These are phyloP conservation scores for Scheffersomyces lignosus DNA, from an alignment of 805 yeast genomes.

Conservation along the genomic window DNA sequence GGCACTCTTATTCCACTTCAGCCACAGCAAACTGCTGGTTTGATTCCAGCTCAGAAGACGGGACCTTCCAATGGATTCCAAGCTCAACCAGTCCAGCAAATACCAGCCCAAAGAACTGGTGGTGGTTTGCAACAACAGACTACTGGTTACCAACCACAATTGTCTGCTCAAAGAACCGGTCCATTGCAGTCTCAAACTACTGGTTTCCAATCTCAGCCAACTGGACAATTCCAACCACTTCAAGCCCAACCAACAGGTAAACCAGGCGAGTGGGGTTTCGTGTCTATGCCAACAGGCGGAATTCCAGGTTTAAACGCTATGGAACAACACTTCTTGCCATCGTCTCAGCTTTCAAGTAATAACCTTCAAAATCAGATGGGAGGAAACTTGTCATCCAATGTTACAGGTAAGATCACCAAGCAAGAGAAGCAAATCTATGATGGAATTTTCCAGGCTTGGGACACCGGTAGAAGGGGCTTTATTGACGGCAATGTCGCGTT, in stretches of 20 bases:
- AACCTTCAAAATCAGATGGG: conserved; percentile 46
- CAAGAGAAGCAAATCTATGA: conserved; percentile 87
- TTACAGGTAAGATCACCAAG: conserved; percentile 80
- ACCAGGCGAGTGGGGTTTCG: conserved; percentile 83
- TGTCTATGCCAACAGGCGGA: conserved; percentile 66
- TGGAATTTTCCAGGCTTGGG: conserved; percentile 88
- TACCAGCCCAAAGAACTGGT: conserved; percentile 26
- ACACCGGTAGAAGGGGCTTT: conserved; percentile 61
- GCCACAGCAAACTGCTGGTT: conserved; percentile 71
- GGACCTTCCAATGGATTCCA: conserved; percentile 25
- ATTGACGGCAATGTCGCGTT: conserved; percentile 83
- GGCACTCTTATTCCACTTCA: conserved; percentile 48
- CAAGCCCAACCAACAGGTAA: conserved; percentile 61
- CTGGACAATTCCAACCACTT: conserved; percentile 37
- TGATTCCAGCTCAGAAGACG: conserved; percentile 48
- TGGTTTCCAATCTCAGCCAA: conserved; percentile 41
- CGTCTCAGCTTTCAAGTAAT: conserved; percentile 34
- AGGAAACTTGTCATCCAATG: conserved; percentile 48
- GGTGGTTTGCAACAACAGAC: conserved; percentile 36
- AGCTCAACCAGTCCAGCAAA: conserved; percentile 5
- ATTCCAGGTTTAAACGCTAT: conserved; percentile 68
- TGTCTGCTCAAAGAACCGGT: conserved; percentile 6
- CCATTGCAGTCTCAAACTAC: conserved; percentile 34
- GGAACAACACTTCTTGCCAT: conserved; percentile 68
- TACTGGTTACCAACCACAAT: conserved; percentile 35